phyloP scores from a whole-genome alignment of 2,329 filamentous ascomycete genomes.

The Aspergillus pseudoviridinutans region DNA sequence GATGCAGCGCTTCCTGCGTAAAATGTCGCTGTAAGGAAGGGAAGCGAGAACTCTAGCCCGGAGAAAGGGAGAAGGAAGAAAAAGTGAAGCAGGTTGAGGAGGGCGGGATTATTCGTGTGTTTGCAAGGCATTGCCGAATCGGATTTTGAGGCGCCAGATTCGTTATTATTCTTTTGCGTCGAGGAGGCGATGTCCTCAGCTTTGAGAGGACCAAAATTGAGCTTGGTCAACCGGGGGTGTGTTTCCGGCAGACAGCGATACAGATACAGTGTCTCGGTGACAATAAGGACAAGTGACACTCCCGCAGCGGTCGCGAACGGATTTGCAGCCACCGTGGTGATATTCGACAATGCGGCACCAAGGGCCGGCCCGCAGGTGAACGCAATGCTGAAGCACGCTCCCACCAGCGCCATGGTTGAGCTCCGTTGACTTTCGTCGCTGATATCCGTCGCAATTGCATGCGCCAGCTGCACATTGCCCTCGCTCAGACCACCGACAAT shows the following conservation, averaged over 20 bases:
- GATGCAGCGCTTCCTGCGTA: conserved; percentile 63
- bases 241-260: conserved; percentile 86
- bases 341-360: conserved; percentile 76
- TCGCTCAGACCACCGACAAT: conserved; percentile 91
- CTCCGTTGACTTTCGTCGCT: conserved; percentile 80
- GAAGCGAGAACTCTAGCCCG: conserved; percentile 95
- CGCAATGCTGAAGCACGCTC: conserved; percentile 92
- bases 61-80: conserved; percentile 94
- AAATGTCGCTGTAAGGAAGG: conserved; percentile 95
- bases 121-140: conserved; percentile 25
- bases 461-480: conserved; percentile 93
- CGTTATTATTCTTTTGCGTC: neutral
- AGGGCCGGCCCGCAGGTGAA: conserved; percentile 95
- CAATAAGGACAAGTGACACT: conserved; percentile 78
- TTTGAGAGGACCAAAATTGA: conserved; percentile 19
- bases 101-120: conserved; percentile 75
- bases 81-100: conserved; percentile 84
- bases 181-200: conserved; percentile 9
- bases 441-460: conserved; percentile 94
- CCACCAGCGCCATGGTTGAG: conserved; percentile 92
- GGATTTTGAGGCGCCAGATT: neutral
- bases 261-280: conserved; percentile 82
- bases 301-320: conserved; percentile 91
- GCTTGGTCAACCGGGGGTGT: conserved; percentile 55
- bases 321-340: conserved; percentile 76